Evolutionary conservation across 768 basidiomycete species (phyloP).

Genomic region (Pulveroboletus ravenelii): DNA sequence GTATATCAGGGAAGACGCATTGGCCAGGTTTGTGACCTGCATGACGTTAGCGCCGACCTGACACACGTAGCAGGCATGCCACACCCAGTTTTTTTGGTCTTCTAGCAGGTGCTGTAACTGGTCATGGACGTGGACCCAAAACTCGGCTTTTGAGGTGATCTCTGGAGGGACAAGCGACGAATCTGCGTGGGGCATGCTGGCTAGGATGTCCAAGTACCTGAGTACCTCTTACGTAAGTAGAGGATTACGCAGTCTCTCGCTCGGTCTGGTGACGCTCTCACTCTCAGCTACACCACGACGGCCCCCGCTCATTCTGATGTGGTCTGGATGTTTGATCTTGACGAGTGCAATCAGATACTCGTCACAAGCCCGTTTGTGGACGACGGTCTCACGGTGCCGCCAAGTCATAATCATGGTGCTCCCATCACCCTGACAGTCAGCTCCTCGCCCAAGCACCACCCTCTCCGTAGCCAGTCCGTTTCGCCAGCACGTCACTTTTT

Average conservation of each 20-base stretch:
- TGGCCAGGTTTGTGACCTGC: constrained; percentile 84
- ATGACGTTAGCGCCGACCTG: background rate
- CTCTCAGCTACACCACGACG: constrained; percentile 3
- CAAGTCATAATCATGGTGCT: background rate
- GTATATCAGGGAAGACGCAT: constrained; percentile 77
- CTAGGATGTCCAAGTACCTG: constrained; percentile 37
- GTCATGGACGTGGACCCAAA: constrained; percentile 71
- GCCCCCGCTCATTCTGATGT: constrained; percentile 12
- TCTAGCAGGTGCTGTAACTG: constrained; percentile 62
- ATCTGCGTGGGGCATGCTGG: constrained; percentile 68
- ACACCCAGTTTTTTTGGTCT: constrained; percentile 75
- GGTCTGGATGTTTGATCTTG: constrained; percentile 26
- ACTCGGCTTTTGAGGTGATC: constrained; percentile 68
- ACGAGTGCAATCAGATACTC: constrained; percentile 22
- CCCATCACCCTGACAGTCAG: background rate
- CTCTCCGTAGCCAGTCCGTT: constrained; percentile 14
- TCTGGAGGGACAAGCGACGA: constrained; percentile 62
- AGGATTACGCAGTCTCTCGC: background rate
- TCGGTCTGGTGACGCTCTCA: too few species aligned
- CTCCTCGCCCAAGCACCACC: constrained; percentile 9
- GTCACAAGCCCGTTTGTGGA: constrained; percentile 15
- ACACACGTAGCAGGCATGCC: constrained; percentile 11
- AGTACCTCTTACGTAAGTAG: constrained; percentile 9
- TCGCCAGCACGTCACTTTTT: background rate
- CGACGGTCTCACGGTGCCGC: background rate